Evolutionary conservation across 1,139 yeast genomes (phyloP).

Genomic region (Blastobotrys raffinosifermentans): DNA sequence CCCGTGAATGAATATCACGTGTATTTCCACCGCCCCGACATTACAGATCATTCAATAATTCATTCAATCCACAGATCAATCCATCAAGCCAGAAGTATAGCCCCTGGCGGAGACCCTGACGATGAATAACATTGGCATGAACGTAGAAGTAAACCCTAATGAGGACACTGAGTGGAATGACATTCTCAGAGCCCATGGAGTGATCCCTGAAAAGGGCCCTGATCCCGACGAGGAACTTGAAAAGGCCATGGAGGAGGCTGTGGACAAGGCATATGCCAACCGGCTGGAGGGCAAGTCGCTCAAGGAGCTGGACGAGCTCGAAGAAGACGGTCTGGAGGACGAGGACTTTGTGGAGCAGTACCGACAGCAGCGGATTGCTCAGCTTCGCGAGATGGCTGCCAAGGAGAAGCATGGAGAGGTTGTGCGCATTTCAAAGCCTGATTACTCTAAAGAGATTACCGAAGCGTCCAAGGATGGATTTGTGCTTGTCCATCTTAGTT

Average conservation of each 20-base stretch:
- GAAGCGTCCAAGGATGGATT: constrained; percentile 55
- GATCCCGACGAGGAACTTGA: constrained; percentile 85
- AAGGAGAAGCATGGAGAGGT: constrained; percentile 72
- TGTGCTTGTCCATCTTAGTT: constrained; percentile 75
- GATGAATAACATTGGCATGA: too few species aligned
- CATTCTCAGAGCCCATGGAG: constrained; percentile 79
- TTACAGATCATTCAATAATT: too few species aligned
- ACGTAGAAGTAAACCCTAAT: constrained; percentile 86
- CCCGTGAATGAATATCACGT: too few species aligned
- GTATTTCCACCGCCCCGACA: too few species aligned
- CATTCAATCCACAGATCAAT: too few species aligned
- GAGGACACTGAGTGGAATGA: constrained; percentile 99
- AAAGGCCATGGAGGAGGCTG: constrained; percentile 80
- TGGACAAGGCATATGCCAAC: constrained; percentile 66
- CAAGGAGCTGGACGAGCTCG: constrained; percentile 74
- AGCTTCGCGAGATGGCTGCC: constrained; percentile 55
- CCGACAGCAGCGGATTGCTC: constrained; percentile 68
- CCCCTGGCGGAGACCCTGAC: too few species aligned
- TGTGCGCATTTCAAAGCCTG: constrained; percentile 74
- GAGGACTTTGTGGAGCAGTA: constrained; percentile 68
- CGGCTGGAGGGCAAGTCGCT: constrained; percentile 67
- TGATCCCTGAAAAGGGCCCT: constrained; percentile 87
- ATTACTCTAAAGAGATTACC: constrained; percentile 80
- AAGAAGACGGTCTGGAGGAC: constrained; percentile 67
- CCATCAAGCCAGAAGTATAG: too few species aligned